Evolutionary conservation across 768 basidiomycete genomes (phyloP), one percentile per base, ranked within the genome.

Genomic region (Podaxis sp.): DNA sequence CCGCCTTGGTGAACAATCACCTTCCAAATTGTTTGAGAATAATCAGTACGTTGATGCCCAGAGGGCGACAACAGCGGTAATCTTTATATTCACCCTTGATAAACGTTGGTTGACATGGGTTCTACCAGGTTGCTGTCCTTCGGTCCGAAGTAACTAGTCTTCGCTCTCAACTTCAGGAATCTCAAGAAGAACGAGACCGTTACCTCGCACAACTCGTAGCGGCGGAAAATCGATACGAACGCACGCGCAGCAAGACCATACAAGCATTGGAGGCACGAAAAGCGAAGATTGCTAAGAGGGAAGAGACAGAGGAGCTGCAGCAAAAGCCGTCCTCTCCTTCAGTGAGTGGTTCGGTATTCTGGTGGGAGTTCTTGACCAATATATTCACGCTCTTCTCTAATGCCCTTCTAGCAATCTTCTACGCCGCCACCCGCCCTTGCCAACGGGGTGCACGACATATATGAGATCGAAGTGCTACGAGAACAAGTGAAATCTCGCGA

Each of bases 261-360:
- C 72, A 72, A 40, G 76, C 78, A n/a, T 72, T 83, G 65, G 81
- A 83, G 67, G 69, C 74, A 24, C 78, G 74, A 60, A 67, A 76
- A 54, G 68, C 68, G 26, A 66, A 68, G 46, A 69, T 76, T 17
- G 70, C 69, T 22, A 74, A 71, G 57, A 72, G 71, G 40, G 80
- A 76, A 56, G 69, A 66, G 71, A 75, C 75, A 73, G 83, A 83
- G 79, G 82, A 80, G 75, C 74, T 79, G 66, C 77, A 75, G 72
- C 73, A 72, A 68, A 78, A 78, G 75, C 80, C 82, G 75, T 84
- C 82, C 77, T 83, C 87, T 80, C 85, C 88, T 74, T 82, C 78
- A 79, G 90, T 90, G 83, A 85, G 90, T 89, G 81, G 80, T 78
- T 80, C 77, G 80, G 76, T 75, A 69, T 70, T 71, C 80, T 83